Evolutionary conservation across 306 rosid genomes (phyloP).

Genomic region (Astragalus membranaceus): DNA sequence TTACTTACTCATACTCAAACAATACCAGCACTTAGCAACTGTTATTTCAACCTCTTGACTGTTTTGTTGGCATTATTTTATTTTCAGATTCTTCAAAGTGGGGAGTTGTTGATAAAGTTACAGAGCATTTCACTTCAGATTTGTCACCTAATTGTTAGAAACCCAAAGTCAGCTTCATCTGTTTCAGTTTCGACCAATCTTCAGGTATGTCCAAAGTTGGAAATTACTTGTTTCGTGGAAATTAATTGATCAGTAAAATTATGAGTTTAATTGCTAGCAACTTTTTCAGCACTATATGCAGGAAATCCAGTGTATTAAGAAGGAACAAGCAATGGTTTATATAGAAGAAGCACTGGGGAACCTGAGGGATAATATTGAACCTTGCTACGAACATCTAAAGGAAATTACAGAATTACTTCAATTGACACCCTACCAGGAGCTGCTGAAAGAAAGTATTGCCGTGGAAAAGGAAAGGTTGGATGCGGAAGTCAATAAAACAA

Average conservation of each 20-base stretch:
- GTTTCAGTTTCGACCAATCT: constrained; percentile 44
- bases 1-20: not conserved
- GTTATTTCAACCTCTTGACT: not conserved
- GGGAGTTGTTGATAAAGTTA: constrained; percentile 54
- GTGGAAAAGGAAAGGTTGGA: constrained; percentile 72
- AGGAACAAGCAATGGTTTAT: constrained; percentile 50
- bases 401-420: constrained; percentile 54
- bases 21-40: not conserved
- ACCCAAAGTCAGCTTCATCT: constrained; percentile 42
- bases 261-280: constrained; percentile 25
- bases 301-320: constrained; percentile 58
- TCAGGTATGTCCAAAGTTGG: constrained; percentile 51
- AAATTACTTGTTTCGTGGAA: constrained; percentile 10
- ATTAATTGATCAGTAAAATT: constrained; percentile 13
- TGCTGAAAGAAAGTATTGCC: constrained; percentile 73
- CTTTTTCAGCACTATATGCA: constrained; percentile 55
- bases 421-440: constrained; percentile 65
- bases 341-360: constrained; percentile 61
- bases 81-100: constrained; percentile 66
- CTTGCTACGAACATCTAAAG: constrained; percentile 43
- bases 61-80: constrained; percentile 11
- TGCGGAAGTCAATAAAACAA: constrained; percentile 45
- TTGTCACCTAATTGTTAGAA: constrained; percentile 44
- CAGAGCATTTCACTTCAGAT: constrained; percentile 45
- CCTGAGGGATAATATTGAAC: constrained; percentile 41